phyloP scores from a whole-genome alignment of 2,329 filamentous ascomycete genomes.

The Ophiostoma himal-ulmi region DNA sequence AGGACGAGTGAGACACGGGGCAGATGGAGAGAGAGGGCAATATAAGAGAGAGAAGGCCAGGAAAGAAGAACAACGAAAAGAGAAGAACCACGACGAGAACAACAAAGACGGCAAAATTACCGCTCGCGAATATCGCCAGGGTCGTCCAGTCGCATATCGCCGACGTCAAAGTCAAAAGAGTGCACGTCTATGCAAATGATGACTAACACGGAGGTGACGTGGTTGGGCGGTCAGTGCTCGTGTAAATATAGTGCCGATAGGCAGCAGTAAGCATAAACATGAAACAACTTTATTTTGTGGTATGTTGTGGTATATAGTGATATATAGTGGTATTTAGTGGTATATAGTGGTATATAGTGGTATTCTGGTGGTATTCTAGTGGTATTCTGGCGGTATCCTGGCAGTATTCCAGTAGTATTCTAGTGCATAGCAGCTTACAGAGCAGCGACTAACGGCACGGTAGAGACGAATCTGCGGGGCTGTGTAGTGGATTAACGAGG shows the following conservation, averaged over 20 bases:
- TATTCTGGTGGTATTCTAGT: no score
- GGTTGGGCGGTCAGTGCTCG: not conserved
- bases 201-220: slow-evolving; percentile 6
- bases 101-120: not conserved
- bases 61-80: not conserved
- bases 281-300: not conserved
- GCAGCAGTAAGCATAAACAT: not conserved
- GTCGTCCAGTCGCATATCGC: not conserved
- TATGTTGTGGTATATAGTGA: no score
- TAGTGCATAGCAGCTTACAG: no score
- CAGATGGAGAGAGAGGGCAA: not conserved
- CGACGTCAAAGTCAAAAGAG: not conserved
- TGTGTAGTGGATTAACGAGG: slow-evolving; percentile 3
- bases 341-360: no score
- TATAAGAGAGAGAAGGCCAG: not conserved
- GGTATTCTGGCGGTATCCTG: no score
- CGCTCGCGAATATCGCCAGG: not conserved
- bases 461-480: slow-evolving; percentile 9
- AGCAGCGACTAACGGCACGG: not conserved
- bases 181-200: not conserved
- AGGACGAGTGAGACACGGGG: not conserved
- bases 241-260: not conserved
- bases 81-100: not conserved
- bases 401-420: no score
- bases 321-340: not conserved